Evolutionary conservation across 164 flowering plant species (phyloP).

Genomic region (Taxillus chinensis): DNA sequence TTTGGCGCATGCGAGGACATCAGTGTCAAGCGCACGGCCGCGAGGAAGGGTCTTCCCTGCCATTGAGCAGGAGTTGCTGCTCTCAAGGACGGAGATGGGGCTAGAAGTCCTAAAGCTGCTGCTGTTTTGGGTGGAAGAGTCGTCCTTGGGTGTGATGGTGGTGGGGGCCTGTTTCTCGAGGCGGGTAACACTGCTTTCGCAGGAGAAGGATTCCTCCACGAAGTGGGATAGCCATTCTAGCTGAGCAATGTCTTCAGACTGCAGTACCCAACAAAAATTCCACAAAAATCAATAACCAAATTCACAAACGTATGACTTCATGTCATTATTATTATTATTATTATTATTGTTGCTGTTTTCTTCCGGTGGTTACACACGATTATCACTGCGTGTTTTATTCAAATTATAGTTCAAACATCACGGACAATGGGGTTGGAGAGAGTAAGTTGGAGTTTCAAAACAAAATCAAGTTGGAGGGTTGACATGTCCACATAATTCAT

Average conservation of each 20-base stretch:
- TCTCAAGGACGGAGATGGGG: slow-evolving; percentile 79
- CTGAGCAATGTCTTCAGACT: slow-evolving; percentile 82
- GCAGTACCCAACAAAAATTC: slow-evolving; percentile 1
- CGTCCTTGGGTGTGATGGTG: slow-evolving; percentile 13
- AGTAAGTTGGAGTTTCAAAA: no score
- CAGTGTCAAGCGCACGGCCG: slow-evolving; percentile 19
- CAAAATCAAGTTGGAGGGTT: no score
- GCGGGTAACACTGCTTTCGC: slow-evolving; percentile 22
- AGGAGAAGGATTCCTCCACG: slow-evolving; percentile 79
- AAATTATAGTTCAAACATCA: no score
- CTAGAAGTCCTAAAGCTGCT: slow-evolving; percentile 54
- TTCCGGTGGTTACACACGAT: no score
- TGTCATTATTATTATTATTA: no score
- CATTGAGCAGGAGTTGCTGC: slow-evolving; percentile 57
- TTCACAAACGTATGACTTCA: no score
- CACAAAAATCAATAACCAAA: no score
- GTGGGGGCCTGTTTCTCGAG: slow-evolving; percentile 13
- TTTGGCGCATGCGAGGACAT: slow-evolving; percentile 17
- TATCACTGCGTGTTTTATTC: no score
- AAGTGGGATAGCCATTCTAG: slow-evolving; percentile 84
- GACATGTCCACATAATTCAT: no score
- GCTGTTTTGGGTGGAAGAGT: slow-evolving; percentile 10
- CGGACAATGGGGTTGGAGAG: no score
- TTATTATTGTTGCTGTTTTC: no score
- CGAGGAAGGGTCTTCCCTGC: slow-evolving; percentile 29